These are phyloP conservation scores for Rhynchospora tenuis DNA, from an alignment of 176 grass and related monocot genomes.

Conservation along the genomic window DNA sequence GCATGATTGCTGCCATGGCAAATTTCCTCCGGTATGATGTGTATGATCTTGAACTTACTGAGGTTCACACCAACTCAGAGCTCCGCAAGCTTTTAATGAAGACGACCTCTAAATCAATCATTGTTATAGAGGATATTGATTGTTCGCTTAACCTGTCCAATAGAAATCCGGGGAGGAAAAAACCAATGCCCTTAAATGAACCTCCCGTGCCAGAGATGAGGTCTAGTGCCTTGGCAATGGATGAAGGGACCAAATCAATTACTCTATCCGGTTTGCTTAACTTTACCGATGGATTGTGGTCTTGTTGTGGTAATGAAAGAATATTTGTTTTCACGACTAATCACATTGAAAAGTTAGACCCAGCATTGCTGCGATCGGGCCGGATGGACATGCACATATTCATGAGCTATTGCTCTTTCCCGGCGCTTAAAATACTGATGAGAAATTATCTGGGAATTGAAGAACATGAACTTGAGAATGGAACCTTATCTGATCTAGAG, in stretches of 20 bases:
- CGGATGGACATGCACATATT: slow-evolving; percentile 94
- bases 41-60: slow-evolving; percentile 79
- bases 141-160: slow-evolving; percentile 75
- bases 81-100: slow-evolving; percentile 90
- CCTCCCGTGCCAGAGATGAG: neutral
- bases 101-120: slow-evolving; percentile 82
- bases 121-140: slow-evolving; percentile 96
- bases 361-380: slow-evolving; percentile 75
- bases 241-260: neutral
- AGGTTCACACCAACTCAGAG: slow-evolving; percentile 77
- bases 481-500: slow-evolving; percentile 23
- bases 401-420: slow-evolving; percentile 78
- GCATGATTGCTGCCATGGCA: slow-evolving; percentile 94
- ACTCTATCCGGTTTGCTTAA: slow-evolving; percentile 79
- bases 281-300: slow-evolving; percentile 91
- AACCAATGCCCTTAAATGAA: neutral
- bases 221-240: neutral
- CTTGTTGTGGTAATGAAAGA: slow-evolving; percentile 81
- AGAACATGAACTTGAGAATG: slow-evolving; percentile 13
- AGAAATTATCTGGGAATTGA: slow-evolving; percentile 58
- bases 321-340: slow-evolving; percentile 95
- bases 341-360: slow-evolving; percentile 87
- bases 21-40: slow-evolving; percentile 78
- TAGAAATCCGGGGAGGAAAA: slow-evolving; percentile 12
- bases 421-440: slow-evolving; percentile 61